Base-by-base conservation (phyloP, 371 early-diverging fungal genomes). In the Capniomyces stellatus region DNA sequence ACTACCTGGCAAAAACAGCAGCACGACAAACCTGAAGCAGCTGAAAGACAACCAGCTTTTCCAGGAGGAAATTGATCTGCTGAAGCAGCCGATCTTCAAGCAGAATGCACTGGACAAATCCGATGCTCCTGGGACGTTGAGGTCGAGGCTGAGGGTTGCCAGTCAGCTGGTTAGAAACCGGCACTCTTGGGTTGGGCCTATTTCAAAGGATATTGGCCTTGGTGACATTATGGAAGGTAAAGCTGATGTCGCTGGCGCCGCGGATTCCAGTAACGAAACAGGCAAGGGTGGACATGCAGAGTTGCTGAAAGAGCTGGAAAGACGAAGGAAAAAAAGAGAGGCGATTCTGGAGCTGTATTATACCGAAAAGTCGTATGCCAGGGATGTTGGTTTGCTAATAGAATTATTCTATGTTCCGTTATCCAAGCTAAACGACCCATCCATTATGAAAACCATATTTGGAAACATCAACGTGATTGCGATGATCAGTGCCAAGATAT, bases 291-390 rank as follows among this genome's bases (percentile, higher is more conserved):
- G 10, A 35, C 6, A 35, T 15, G 35, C 6, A 35, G 6, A 15
- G 35, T 10, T 10, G 6, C 6, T 15, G 10, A 35, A 51, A n/a
- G 31, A 51, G 3, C 29, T 51, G 2, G 35, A 2, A 12, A 3
- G 51, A 25, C 29, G 29, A 10, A 4, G n/a, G 22, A 51, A 31
- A 51, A 29, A 39, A 24, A 23, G 31, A 30, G 51, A 51, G 21
- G 51, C 51, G 13, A 51, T 51, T 29, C 23, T 51, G 27, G 51
- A 51, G 21, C 51, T 51, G 19, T 51, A 51, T 35, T 39, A 51
- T 13, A 51, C 51, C 12, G 51, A 51, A 31, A 22, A 18, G 19
- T 51, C 51, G 19, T 51, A 30, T 35, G 51, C 51, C 3, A 13
- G 21, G n/a, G 31, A 51, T 51, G 35, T 51, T 3, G 51, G 51